Evolutionary conservation across 805 yeast species (phyloP).

Genomic region (Scheffersomyces ergatensis): DNA sequence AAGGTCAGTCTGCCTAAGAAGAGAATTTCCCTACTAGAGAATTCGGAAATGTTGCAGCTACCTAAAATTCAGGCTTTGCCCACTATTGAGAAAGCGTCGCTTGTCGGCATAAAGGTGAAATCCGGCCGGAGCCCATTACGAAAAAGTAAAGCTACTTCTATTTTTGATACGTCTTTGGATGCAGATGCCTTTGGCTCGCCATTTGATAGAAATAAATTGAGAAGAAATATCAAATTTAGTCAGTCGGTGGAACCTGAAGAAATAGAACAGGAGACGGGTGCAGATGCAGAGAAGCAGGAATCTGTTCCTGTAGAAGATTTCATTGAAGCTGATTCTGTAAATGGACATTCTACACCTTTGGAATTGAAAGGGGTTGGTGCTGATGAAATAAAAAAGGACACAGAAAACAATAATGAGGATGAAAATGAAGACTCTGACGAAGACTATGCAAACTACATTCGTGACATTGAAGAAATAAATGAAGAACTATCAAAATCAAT

Average conservation of each 20-base stretch:
- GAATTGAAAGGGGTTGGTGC: neutral
- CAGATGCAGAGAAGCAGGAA: neutral
- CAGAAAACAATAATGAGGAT: neutral
- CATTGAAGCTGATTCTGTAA: neutral
- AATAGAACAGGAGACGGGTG: neutral
- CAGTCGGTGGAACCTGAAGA: neutral
- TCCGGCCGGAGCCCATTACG: neutral
- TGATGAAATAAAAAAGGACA: neutral
- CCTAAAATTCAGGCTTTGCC: neutral
- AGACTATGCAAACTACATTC: constrained; percentile 11
- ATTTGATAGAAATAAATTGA: neutral
- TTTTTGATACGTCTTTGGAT: constrained; percentile 11
- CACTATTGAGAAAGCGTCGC: neutral
- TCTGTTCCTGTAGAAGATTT: too few species aligned
- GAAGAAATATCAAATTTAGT: neutral
- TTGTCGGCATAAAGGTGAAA: too few species aligned
- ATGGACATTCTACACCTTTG: neutral
- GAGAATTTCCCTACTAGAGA: neutral
- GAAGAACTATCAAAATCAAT: constrained; percentile 3
- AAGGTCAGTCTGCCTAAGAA: neutral
- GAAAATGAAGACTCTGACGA: constrained; percentile 1
- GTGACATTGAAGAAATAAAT: constrained; percentile 15
- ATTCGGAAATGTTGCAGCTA: neutral
- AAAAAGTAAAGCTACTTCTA: constrained; percentile 3
- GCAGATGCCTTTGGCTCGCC: neutral